A percentile compares a stretch with the other conserved stretches of the same genome.
These are phyloP conservation scores for Hibiscus tridactylites DNA, from an alignment of 345 rosid species.

Conservation along the genomic window DNA sequence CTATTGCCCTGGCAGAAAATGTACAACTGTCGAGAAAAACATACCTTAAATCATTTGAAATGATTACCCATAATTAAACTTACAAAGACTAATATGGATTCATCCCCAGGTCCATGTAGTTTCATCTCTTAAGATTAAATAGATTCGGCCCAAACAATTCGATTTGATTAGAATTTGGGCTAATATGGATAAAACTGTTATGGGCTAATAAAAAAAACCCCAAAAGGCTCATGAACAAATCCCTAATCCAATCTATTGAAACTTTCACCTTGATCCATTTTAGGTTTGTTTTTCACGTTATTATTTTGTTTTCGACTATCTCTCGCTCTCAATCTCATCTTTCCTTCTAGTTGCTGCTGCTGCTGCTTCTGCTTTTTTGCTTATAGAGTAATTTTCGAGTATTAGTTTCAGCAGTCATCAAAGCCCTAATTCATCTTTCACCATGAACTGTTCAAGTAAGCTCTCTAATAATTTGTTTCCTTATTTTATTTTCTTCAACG, in stretches of 20 bases:
- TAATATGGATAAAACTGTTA: not conserved
- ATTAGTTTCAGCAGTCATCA: not conserved
- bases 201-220: not conserved
- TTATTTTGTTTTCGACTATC: not conserved
- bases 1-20: too few relatives aligned
- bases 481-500: not conserved
- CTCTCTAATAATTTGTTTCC: not conserved
- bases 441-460: conserved; percentile 84
- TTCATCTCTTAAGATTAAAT: too few relatives aligned
- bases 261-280: not conserved
- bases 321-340: not conserved
- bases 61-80: too few relatives aligned
- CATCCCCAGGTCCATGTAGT: too few relatives aligned
- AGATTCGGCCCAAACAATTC: too few relatives aligned
- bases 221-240: not conserved
- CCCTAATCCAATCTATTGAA: conserved; percentile 1
- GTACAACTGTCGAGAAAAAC: too few relatives aligned
- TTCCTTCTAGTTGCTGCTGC: not conserved
- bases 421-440: conserved; percentile 27
- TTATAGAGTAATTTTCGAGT: not conserved
- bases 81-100: too few relatives aligned
- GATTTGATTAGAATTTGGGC: too few relatives aligned
- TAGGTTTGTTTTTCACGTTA: not conserved
- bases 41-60: too few relatives aligned
- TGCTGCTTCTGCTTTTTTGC: not conserved